Conservation (phyloP, 805 yeast species). For the Yamadazyma scolyti region DNA sequence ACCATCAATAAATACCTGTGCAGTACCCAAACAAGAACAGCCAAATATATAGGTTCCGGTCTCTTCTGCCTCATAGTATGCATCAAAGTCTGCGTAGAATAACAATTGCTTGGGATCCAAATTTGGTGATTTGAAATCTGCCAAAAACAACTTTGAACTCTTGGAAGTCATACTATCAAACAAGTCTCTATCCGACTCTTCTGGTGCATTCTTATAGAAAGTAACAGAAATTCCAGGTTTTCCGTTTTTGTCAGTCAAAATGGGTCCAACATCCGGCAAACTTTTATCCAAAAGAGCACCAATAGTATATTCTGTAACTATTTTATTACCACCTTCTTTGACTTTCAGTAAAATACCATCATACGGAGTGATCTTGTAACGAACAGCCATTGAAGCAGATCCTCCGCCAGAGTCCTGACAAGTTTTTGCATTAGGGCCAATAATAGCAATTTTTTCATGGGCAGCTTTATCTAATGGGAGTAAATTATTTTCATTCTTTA, state of each 20-base stretch:
- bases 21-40: slow-evolving; percentile 50
- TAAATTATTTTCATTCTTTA: slow-evolving; percentile 47
- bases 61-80: slow-evolving; percentile 43
- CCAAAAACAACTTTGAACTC: slow-evolving; percentile 18
- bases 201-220: slow-evolving; percentile 17
- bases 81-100: slow-evolving; percentile 44
- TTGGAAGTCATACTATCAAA: slow-evolving; percentile 16
- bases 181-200: slow-evolving; percentile 10
- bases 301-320: slow-evolving; percentile 21
- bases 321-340: slow-evolving; percentile 20
- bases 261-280: slow-evolving; percentile 26
- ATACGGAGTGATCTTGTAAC: slow-evolving; percentile 46
- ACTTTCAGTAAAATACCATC: slow-evolving; percentile 39
- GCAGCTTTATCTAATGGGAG: slow-evolving; percentile 41
- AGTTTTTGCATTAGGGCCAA: slow-evolving; percentile 57
- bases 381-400: slow-evolving; percentile 49
- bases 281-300: slow-evolving; percentile 31
- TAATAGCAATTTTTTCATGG: slow-evolving; percentile 38
- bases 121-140: slow-evolving; percentile 19
- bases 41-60: slow-evolving; percentile 52
- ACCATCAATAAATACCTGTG: slow-evolving; percentile 50
- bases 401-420: slow-evolving; percentile 61
- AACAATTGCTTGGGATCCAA: slow-evolving; percentile 15
- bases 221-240: slow-evolving; percentile 16
- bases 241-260: slow-evolving; percentile 19